These are phyloP conservation scores for Gyrodon lividus DNA, from an alignment of 768 basidiomycete species.

Conservation along the genomic window DNA sequence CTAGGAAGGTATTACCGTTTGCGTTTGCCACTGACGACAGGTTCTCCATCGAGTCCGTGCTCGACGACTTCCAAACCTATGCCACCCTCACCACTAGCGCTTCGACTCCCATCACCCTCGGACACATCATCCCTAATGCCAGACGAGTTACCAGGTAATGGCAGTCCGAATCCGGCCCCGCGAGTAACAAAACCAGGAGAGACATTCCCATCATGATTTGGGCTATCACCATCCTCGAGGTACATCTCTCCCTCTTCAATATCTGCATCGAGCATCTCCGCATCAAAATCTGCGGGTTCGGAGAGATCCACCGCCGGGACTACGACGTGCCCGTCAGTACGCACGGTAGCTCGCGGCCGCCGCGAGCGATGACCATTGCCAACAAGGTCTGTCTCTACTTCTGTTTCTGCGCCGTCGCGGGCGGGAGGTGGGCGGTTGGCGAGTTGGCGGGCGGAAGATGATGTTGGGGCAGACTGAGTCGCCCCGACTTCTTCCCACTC, in stretches of 20 bases:
- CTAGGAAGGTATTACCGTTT: conserved; percentile 4
- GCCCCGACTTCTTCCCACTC: conserved; percentile 21
- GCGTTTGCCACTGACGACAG: conserved; percentile 9
- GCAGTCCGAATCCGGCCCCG: conserved; percentile 19
- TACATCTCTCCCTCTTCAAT: conserved; percentile 5
- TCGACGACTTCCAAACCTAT: neutral
- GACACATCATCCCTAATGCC: conserved; percentile 17
- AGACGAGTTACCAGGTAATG: conserved; percentile 14
- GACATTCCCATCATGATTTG: conserved; percentile 4
- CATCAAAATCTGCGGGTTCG: conserved; percentile 19
- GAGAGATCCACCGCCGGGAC: conserved; percentile 7
- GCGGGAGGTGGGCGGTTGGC: conserved; percentile 22
- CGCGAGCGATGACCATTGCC: conserved; percentile 12
- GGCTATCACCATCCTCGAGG: conserved; percentile 10
- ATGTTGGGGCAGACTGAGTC: neutral
- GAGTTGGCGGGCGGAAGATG: conserved; percentile 13
- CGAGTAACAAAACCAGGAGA: conserved; percentile 5
- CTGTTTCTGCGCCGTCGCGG: conserved; percentile 34
- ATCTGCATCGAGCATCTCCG: conserved; percentile 30
- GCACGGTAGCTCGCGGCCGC: conserved; percentile 24
- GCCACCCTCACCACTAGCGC: neutral
- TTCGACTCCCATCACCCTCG: conserved; percentile 14
- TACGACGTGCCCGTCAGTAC: conserved; percentile 25
- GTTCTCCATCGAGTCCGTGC: conserved; percentile 5
- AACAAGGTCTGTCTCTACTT: conserved; percentile 29